Percentiles rank a stretch among this genome's conserved stretches.
Evolutionary conservation across 768 basidiomycete genomes (phyloP).

Genomic region (Serendipita sp.): DNA sequence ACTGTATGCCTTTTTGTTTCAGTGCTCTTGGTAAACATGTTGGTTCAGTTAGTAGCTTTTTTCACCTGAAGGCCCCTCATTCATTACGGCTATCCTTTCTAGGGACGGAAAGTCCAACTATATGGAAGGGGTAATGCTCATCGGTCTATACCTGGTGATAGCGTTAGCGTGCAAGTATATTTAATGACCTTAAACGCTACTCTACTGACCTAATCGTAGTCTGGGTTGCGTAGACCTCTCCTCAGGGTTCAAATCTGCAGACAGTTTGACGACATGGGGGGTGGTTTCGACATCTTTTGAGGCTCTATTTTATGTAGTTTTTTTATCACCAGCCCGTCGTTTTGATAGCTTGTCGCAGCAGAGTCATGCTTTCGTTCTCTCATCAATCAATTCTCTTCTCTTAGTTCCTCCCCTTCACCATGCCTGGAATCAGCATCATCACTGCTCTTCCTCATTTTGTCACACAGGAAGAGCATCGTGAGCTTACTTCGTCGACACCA

Average conservation of each 20-base stretch:
- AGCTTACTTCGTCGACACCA: constrained; percentile 63
- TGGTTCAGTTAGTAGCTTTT: constrained; percentile 27
- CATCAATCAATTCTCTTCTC: background rate
- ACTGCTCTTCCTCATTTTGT: constrained; percentile 28
- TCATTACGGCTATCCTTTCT: constrained; percentile 5
- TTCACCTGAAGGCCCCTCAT: background rate
- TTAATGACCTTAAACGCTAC: too few relatives aligned
- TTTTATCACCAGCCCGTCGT: too few relatives aligned
- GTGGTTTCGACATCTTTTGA: too few relatives aligned
- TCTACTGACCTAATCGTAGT: too few relatives aligned
- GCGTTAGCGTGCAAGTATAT: constrained; percentile 49
- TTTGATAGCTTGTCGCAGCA: too few relatives aligned
- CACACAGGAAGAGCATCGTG: constrained; percentile 49
- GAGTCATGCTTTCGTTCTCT: too few relatives aligned
- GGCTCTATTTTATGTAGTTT: too few relatives aligned
- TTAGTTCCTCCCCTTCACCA: background rate
- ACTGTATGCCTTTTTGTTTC: constrained; percentile 77
- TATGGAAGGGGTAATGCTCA: constrained; percentile 70
- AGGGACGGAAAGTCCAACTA: constrained; percentile 80
- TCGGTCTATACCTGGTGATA: constrained; percentile 64
- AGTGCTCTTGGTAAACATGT: constrained; percentile 71
- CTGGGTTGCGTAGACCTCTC: too few relatives aligned
- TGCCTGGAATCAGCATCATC: constrained; percentile 21
- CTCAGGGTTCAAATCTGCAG: too few relatives aligned
- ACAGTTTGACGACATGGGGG: too few relatives aligned